Base-by-base conservation (phyloP, 2,329 filamentous ascomycete genomes). In the Emericellopsis cladophorae region DNA sequence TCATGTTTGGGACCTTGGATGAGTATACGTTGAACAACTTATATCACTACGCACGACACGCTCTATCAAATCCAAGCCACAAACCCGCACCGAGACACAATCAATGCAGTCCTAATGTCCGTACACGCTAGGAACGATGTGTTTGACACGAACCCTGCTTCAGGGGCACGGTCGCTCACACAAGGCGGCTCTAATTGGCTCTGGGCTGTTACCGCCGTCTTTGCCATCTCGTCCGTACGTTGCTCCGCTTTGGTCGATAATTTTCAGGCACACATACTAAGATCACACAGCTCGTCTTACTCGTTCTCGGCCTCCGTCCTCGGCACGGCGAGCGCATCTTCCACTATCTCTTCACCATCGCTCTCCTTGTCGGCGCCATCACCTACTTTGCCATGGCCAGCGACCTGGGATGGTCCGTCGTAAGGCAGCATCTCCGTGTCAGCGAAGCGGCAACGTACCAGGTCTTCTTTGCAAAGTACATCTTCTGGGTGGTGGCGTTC, bases 401-500 rank as follows among this genome's bases (percentile, higher is more conserved):
- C 5, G 65, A 73, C 47, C 60, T 75, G 2, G 71, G 59, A 41
- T 74, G 57, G 51, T 54, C 49, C 10, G 51, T 64, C n/a, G 43
- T 72, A 36, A 23, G 38, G 8, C 59, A 67, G 22, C 42, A 49
- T 40, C 46, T 44, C 9, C 42, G 52, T 39, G 39, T 46, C 14
- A 38, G 44, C 1, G 31, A 45, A n/a, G 48, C 49, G 5, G 48
- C 51, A 39, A 56, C 65, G 42, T 53, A 62, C 44, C 69, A 75
- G 48, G 66, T 76, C 50, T 76, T 74, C 59, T 76, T 64, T 53
- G 61, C 65, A 44, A 70, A 72, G 53, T 76, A 75, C 50, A 59
- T 74, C 53, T 64, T 71, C 60, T 76, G 68, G 69, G 63, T 65
- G 11, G 64, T 76, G 14, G 51, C 62, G 6, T 75, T 70, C 52